Conservation (phyloP, 108 stramenopile genomes). For the Nitzschia putrida region DNA sequence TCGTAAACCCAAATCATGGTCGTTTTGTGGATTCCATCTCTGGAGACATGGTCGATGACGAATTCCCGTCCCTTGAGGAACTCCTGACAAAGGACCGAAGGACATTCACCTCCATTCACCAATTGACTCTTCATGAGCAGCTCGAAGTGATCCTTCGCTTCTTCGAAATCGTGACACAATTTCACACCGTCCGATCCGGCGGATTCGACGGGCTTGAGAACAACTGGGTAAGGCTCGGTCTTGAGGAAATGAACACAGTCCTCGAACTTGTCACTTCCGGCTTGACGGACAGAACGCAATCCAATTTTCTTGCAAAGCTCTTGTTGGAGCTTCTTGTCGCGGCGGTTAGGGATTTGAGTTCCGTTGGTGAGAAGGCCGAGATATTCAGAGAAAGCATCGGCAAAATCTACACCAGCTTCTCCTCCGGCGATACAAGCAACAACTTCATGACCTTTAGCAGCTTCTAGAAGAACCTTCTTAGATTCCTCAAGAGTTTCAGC, state of each 20-base stretch:
- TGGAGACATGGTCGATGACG: slow-evolving; percentile 77
- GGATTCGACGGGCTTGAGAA: slow-evolving; percentile 92
- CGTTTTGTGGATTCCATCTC: slow-evolving; percentile 79
- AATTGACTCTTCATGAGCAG: slow-evolving; percentile 47
- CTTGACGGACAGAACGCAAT: slow-evolving; percentile 82
- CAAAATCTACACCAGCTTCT: slow-evolving; percentile 83
- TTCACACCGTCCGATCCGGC: slow-evolving; percentile 84
- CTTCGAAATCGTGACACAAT: slow-evolving; percentile 46
- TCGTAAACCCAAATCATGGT: slow-evolving; percentile 91
- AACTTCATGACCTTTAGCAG: slow-evolving; percentile 37
- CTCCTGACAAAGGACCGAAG: slow-evolving; percentile 52
- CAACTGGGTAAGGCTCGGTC: slow-evolving; percentile 71
- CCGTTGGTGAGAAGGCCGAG: slow-evolving; percentile 72
- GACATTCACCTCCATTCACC: slow-evolving; percentile 52
- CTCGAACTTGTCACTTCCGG: slow-evolving; percentile 71
- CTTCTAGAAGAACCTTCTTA: slow-evolving; percentile 12
- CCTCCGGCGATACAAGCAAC: slow-evolving; percentile 74
- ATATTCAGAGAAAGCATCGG: slow-evolving; percentile 64
- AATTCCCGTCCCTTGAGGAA: slow-evolving; percentile 62
- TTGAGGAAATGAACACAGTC: slow-evolving; percentile 72
- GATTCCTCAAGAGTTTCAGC: slow-evolving; percentile 42
- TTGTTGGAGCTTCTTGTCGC: slow-evolving; percentile 87
- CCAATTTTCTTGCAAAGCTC: slow-evolving; percentile 72
- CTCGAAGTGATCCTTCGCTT: slow-evolving; percentile 61
- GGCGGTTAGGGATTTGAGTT: slow-evolving; percentile 65